Percentiles rank a stretch among this genome's conserved stretches.
These are phyloP conservation scores for Reticulascus tulasneorum DNA, from an alignment of 2,329 filamentous ascomycete species.

Conservation along the genomic window DNA sequence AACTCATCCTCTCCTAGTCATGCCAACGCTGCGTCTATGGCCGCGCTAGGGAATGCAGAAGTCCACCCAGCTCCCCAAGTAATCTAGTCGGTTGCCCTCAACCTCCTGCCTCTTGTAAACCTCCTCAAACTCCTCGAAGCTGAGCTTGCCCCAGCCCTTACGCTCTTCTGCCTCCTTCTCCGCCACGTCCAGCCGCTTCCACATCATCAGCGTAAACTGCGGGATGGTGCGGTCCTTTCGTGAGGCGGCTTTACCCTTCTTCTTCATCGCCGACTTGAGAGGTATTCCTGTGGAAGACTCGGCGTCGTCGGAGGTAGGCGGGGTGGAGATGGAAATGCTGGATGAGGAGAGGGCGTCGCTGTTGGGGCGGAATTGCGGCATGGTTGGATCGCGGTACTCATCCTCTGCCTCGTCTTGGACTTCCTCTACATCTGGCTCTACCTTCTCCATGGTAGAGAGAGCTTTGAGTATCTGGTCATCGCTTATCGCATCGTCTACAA, in stretches of 20 bases:
- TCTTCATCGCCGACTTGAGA: constrained; percentile 4
- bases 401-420: constrained; percentile 15
- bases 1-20: too few species aligned
- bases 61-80: constrained; percentile 89
- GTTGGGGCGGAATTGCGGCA: constrained; percentile 67
- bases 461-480: constrained; percentile 1
- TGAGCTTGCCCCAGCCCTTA: constrained; percentile 77
- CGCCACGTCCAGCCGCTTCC: constrained; percentile 57
- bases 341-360: constrained; percentile 22
- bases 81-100: constrained; percentile 63
- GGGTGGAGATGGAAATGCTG: constrained; percentile 2
- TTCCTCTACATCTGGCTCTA: constrained; percentile 14
- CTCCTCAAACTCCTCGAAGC: constrained; percentile 72
- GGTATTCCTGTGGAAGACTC: not conserved
- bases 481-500: constrained; percentile 6
- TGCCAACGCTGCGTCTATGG: not conserved
- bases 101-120: constrained; percentile 68
- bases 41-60: constrained; percentile 58
- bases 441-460: constrained; percentile 1
- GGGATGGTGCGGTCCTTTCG: constrained; percentile 25
- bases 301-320: constrained; percentile 1
- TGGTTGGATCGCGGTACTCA: constrained; percentile 52
- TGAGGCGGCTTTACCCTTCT: constrained; percentile 7
- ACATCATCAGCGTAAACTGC: constrained; percentile 36
- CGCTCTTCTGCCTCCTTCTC: constrained; percentile 66